These are phyloP conservation scores for Phoma sp. DNA, from an alignment of 2,329 filamentous ascomycete genomes.

Conservation along the genomic window DNA sequence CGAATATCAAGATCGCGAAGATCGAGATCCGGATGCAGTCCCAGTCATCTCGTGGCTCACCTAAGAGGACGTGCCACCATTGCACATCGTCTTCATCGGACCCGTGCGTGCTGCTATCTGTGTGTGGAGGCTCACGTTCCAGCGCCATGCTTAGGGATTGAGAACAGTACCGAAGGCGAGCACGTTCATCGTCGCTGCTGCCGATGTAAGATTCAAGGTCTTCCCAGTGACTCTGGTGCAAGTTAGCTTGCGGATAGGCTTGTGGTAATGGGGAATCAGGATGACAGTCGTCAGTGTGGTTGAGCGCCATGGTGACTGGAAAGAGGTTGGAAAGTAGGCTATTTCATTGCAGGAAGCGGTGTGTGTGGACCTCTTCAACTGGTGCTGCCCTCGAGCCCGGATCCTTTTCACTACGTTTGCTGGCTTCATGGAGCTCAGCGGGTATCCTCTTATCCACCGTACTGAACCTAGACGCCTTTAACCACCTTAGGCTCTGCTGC, in stretches of 20 bases:
- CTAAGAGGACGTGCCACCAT: neutral
- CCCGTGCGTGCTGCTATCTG: neutral
- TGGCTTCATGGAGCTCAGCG: neutral
- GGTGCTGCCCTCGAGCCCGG: neutral
- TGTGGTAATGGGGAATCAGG: neutral
- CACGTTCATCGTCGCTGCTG: neutral
- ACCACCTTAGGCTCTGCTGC: neutral
- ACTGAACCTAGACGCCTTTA: neutral
- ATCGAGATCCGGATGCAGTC: neutral
- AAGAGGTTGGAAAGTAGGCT: neutral
- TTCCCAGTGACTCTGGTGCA: neutral
- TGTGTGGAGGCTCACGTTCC: neutral
- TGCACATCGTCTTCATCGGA: neutral
- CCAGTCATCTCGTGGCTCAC: neutral
- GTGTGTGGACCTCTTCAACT: neutral
- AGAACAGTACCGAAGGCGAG: no score
- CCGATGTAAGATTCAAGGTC: slow-evolving; percentile 1
- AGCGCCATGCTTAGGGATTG: neutral
- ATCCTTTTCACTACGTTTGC: slow-evolving; percentile 4
- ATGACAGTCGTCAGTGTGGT: neutral
- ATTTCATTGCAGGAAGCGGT: neutral
- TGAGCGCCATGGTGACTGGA: neutral
- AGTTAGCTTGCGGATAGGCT: neutral
- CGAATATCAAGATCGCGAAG: neutral
- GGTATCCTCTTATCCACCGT: neutral